Evolutionary conservation across 768 basidiomycete genomes (phyloP).

Genomic region (Phylloporus sp.): DNA sequence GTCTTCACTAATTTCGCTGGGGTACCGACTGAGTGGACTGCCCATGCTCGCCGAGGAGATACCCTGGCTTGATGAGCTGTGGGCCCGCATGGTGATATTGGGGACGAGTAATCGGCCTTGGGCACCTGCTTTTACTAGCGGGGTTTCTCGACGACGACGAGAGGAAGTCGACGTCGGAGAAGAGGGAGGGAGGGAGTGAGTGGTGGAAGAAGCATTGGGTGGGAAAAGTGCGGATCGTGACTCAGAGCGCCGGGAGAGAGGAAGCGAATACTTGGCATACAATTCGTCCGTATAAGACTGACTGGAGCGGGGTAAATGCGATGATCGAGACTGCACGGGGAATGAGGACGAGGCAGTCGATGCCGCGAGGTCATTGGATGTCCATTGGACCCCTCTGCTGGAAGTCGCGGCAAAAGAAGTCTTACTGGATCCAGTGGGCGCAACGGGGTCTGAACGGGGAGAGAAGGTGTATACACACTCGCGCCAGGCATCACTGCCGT

Average conservation of each 20-base stretch:
- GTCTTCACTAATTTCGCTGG: constrained; percentile 38
- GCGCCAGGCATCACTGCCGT: constrained; percentile 66
- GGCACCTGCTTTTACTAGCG: constrained; percentile 54
- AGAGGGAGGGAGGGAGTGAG: constrained; percentile 35
- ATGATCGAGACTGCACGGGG: constrained; percentile 20
- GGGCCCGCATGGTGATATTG: constrained; percentile 33
- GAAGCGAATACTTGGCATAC: constrained; percentile 52
- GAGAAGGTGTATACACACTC: constrained; percentile 54
- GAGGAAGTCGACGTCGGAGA: constrained; percentile 34
- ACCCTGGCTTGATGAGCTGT: constrained; percentile 35
- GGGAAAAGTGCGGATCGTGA: constrained; percentile 42
- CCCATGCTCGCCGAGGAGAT: constrained; percentile 25
- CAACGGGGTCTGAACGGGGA: constrained; percentile 35
- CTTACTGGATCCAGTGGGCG: constrained; percentile 29
- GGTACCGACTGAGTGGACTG: constrained; percentile 39
- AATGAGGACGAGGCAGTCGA: constrained; percentile 26
- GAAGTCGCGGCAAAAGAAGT: constrained; percentile 49
- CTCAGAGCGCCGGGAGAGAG: constrained; percentile 53
- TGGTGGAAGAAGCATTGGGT: constrained; percentile 32
- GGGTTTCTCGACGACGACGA: constrained; percentile 45
- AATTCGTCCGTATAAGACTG: constrained; percentile 43
- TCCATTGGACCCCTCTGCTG: constrained; percentile 50
- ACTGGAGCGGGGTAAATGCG: constrained; percentile 25
- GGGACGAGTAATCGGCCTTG: constrained; percentile 64
- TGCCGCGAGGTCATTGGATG: constrained; percentile 30